Percentiles rank a stretch among this genome's conserved stretches.
Evolutionary conservation across 2,329 filamentous ascomycete genomes (phyloP).

Genomic region (Colletotrichum paranaense): DNA sequence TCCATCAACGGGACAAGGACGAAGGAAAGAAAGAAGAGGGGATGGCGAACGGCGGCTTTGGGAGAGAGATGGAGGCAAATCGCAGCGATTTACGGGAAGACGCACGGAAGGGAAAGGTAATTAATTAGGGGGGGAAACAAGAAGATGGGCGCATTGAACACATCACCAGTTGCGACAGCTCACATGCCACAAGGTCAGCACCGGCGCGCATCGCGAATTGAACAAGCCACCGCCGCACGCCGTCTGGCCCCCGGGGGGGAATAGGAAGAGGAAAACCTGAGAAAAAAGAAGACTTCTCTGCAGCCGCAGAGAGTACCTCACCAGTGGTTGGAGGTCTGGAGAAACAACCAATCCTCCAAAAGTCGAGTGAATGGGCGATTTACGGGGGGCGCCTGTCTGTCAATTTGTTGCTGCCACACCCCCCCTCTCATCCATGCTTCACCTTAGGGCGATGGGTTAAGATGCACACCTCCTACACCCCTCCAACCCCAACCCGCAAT

Average conservation of each 20-base stretch:
- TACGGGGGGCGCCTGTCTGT: background rate
- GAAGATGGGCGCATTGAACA: conserved; percentile 5
- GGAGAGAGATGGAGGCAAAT: background rate
- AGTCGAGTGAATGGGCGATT: background rate
- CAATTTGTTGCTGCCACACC: background rate
- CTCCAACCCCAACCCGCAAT: background rate
- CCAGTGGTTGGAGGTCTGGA: background rate
- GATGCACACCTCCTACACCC: background rate
- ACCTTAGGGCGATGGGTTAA: background rate
- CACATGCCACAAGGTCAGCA: conserved; percentile 19
- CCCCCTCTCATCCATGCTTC: background rate
- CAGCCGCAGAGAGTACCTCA: background rate
- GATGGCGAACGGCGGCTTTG: background rate
- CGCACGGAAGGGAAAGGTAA: background rate
- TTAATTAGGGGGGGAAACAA: background rate
- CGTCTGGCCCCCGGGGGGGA: too few species aligned
- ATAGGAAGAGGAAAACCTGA: background rate
- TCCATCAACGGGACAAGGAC: background rate
- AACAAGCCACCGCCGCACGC: background rate
- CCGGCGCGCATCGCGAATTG: background rate
- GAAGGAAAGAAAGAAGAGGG: background rate
- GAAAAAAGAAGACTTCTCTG: background rate
- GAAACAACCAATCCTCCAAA: background rate
- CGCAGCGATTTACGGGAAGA: background rate
- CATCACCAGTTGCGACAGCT: conserved; percentile 22